A percentile compares a stretch with the other conserved stretches of the same genome.
phyloP scores from a whole-genome alignment of 176 grass and related monocot genomes.

The Zizania latifolia region DNA sequence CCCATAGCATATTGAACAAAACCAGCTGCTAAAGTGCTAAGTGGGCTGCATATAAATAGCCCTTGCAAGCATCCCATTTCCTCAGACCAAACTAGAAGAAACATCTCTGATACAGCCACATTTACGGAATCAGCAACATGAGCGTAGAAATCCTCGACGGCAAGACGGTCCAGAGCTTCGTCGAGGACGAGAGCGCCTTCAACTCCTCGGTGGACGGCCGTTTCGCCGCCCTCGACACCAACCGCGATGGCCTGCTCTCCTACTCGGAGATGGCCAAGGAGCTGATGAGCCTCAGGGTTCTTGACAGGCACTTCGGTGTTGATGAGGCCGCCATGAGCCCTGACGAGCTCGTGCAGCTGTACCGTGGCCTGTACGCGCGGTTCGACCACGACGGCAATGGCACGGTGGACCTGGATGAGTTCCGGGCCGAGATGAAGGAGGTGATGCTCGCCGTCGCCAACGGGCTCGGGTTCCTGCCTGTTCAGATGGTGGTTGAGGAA shows the following conservation, averaged over 20 bases:
- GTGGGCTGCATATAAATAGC: not conserved
- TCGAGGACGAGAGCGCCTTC: slow-evolving; percentile 61
- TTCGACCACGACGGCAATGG: slow-evolving; percentile 70
- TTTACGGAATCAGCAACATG: slow-evolving; percentile 35
- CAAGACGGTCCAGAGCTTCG: slow-evolving; percentile 52
- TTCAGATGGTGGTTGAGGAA: slow-evolving; percentile 49
- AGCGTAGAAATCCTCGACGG: slow-evolving; percentile 74
- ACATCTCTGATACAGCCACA: not conserved
- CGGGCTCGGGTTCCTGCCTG: slow-evolving; percentile 45
- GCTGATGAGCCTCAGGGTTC: slow-evolving; percentile 50
- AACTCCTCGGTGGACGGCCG: slow-evolving; percentile 46
- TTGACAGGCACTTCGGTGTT: slow-evolving; percentile 50
- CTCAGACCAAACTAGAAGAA: not conserved
- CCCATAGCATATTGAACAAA: slow-evolving; percentile 3
- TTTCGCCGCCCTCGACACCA: slow-evolving; percentile 49
- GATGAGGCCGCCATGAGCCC: slow-evolving; percentile 26
- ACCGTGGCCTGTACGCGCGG: slow-evolving; percentile 41
- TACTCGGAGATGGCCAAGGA: slow-evolving; percentile 58
- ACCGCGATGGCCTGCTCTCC: slow-evolving; percentile 51
- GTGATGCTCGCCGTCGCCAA: slow-evolving; percentile 67
- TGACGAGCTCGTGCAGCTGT: slow-evolving; percentile 30
- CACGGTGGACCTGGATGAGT: slow-evolving; percentile 48
- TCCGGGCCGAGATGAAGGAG: slow-evolving; percentile 68
- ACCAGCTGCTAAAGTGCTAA: not conserved
- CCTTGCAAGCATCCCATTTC: not conserved